Base-by-base conservation (phyloP, 371 early-diverging fungal genomes). In the Mortierella sp. region DNA sequence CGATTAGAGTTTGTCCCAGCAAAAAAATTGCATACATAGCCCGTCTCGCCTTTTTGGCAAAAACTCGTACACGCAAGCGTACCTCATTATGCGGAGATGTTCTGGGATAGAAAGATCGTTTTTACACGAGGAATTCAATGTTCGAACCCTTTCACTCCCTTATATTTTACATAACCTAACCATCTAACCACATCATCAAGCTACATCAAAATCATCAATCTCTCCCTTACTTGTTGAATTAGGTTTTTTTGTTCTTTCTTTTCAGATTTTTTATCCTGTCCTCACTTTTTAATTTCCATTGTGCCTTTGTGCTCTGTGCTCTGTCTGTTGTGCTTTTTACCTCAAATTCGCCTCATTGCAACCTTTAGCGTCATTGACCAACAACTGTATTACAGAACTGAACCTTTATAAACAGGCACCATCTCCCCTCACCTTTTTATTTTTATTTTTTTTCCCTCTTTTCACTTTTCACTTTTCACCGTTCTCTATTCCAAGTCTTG, bases 261-360 rank as follows among this genome's bases (percentile, higher is more conserved):
- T 45, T 45, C 45, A 45, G 5, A n/a, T n/a, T n/a, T n/a, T n/a
- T n/a, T n/a, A n/a, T n/a, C n/a, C 39, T 10, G 39, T 39, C n/a
- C 18, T n/a, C 3, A 8, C n/a, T n/a, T 51, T n/a, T 18, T n/a
- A 51, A n/a, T 51, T n/a, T 37, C 37, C 35, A 58, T 58, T 58
- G n/a, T n/a, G 22, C 58, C 60, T 11, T 0, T 60, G 30, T 60
- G 60, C 60, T 60, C 37, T 60, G 60, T 60, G 30, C 35, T 37
- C n/a, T 37, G 20, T 60, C n/a, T 37, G 32, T 58, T 58, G 30
- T 60, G 14, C n/a, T 37, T 60, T 10, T 60, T 60, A 8, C 58
- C 5, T 58, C 4, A 8, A 28, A 14, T 58, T 18, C 26, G 11
- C 47, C 14, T 63, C 45, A 30, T 63, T 10, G 39, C 28, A 26